Base-by-base conservation (phyloP, 108 stramenopile species). In the Fistulifera pelliculosa region DNA sequence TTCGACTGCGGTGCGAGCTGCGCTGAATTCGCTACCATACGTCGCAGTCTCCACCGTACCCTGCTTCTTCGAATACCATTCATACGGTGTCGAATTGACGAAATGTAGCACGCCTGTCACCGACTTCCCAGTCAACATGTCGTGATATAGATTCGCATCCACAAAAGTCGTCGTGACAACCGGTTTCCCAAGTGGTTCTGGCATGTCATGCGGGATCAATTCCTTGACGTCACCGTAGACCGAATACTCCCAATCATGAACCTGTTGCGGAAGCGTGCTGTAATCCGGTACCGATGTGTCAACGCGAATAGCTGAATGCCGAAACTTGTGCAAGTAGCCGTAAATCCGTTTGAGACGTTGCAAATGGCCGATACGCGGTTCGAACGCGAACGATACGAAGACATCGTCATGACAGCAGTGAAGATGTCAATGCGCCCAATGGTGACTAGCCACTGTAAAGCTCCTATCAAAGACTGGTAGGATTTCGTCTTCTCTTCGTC, bases 361-460 rank as follows among this genome's bases (percentile, higher is more conserved):
- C 12, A 48, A 17, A 48, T 48, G 47, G 14, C 47, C 47, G 10
- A n/a, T 10, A 12, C 12, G 47, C 14, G 47, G 47, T n/a, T n/a
- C n/a, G n/a, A n/a, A n/a, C n/a, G 15, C 11, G 16, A 11, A 16
- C 12, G 16, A 48, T n/a, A 48, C 10, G 10, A 16, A 18, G 15
- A 11, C 47, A 48, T 48, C 12, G 47, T 48, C 15, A 48, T 16
- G 16, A 17, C 16, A 10, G 47, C 16, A 48, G 49, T 47, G 19
- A 38, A 14, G 10, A 75, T 66, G 49, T 75, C 74, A 25, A 64
- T 27, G 35, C 66, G 17, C 0, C 71, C 71, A 11, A 74, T 15
- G 15, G 49, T 47, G 10, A 70, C 18, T 35, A 21, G 19, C 69
- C 69, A 70, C 27, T 64, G 58, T 13, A 57, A 11, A 12, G 47